Evolutionary conservation across 352 stramenopile species (phyloP).

Genomic region (Phytophthora macrochlamydospora): DNA sequence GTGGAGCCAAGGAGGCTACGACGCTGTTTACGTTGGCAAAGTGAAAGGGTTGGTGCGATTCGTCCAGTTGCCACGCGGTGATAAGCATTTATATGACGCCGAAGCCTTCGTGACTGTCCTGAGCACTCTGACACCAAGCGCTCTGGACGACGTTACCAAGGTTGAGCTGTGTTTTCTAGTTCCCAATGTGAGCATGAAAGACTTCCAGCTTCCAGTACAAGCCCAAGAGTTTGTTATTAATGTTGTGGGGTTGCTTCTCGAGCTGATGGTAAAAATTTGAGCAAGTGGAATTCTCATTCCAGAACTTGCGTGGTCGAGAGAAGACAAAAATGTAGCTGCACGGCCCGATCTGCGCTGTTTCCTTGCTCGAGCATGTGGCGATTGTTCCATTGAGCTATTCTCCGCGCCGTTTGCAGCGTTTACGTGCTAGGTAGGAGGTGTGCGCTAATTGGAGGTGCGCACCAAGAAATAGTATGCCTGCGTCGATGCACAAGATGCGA

Average conservation of each 20-base stretch:
- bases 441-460: no score
- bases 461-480: no score
- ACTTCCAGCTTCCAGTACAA: neutral
- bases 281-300: no score
- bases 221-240: neutral
- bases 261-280: no score
- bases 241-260: conserved; percentile 6
- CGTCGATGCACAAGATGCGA: no score
- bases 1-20: neutral
- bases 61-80: conserved; percentile 8
- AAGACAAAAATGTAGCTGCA: no score
- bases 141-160: neutral
- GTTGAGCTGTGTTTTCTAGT: conserved; percentile 16
- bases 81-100: neutral
- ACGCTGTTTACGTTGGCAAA: neutral
- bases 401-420: no score
- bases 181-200: conserved; percentile 1
- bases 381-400: no score
- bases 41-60: neutral
- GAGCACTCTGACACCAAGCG: conserved; percentile 1
- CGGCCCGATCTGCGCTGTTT: no score
- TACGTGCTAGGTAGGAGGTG: no score
- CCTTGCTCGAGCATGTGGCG: no score
- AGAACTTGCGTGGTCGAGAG: no score
- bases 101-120: neutral